Conservation (phyloP, 169 alveolate species). For the Sarcocystis neurona region DNA sequence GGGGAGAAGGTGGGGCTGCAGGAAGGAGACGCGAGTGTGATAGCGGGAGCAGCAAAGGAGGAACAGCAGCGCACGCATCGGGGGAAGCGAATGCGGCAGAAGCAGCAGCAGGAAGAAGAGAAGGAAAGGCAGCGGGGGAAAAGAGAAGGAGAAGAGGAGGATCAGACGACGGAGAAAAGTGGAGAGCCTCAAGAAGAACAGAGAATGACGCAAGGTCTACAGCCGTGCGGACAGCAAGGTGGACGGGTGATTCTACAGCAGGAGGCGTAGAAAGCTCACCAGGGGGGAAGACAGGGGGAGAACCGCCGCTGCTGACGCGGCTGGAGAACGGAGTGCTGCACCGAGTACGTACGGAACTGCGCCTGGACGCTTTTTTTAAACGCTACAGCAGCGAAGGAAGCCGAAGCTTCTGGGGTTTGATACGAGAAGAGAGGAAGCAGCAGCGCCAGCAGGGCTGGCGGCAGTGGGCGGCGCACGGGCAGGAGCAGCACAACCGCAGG, state of each 20-base stretch:
- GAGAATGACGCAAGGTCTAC: background rate
- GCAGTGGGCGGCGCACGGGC: background rate
- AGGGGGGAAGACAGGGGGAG: background rate
- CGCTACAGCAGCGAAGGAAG: constrained; percentile 14
- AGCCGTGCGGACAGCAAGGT: background rate
- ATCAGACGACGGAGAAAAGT: background rate
- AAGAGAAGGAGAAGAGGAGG: background rate
- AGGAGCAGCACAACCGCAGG: constrained; percentile 18
- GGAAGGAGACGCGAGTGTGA: background rate
- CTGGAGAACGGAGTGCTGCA: background rate
- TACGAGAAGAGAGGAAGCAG: background rate
- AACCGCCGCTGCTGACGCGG: background rate
- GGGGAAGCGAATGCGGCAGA: background rate
- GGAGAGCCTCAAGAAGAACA: background rate
- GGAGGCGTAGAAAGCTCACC: background rate
- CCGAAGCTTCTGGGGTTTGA: background rate
- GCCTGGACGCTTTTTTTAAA: background rate
- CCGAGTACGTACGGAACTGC: constrained; percentile 30
- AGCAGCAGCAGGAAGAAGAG: too few species aligned
- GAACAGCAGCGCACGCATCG: too few species aligned
- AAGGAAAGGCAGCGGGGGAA: background rate
- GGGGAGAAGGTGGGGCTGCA: too few species aligned
- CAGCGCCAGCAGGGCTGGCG: too few species aligned
- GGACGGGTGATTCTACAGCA: background rate
- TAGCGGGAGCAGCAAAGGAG: background rate